Base-by-base conservation (phyloP, 169 alveolate genomes). In the Blepharisma undulans region DNA sequence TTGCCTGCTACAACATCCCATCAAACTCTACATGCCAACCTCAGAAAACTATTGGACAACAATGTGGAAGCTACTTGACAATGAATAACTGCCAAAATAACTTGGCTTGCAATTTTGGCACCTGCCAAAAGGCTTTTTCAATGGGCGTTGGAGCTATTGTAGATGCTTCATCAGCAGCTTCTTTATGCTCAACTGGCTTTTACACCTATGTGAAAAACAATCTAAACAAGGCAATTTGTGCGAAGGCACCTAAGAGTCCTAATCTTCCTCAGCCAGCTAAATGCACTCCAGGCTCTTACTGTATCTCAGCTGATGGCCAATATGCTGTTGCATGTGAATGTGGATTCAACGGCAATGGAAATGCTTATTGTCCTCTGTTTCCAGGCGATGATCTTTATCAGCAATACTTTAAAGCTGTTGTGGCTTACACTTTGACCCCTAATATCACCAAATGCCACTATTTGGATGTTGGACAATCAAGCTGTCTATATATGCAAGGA, bases 321-420 rank as follows among this genome's bases (percentile, higher is more conserved):
- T 86, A 66, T 72, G 30, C 82, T 7, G 72, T 29, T 29, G 34
- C 61, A 19, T 86, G 91, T 14, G 84, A 86, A 27, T 86, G 91
- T 72, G 91, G 91, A 10, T 86, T 30, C 36, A 86, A 86, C 36
- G 21, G 59, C 48, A 30, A 25, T n/a, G 91, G 91, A 27, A 22
- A 21, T 19, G 80, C 76, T 19, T 86, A 86, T 27, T 86, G 91
- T 72, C 91, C 91, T 72, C 61, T 86, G 14, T 86, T 86, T 85
- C 91, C 91, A 25, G 91, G 91, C 6, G 91, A 86, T 34, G 25
- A 22, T 27, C 29, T 72, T 21, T 86, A 86, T 34, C 84, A 86
- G 34, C 34, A 72, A 21, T 86, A 27, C 27, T 86, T 86, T 16
- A 72, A 29, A 19, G 84, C 80, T 12, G 34, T 86, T 25, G 72